These are phyloP conservation scores for Smallanthus sonchifolius DNA, from an alignment of 129 eudicot species.

Conservation along the genomic window DNA sequence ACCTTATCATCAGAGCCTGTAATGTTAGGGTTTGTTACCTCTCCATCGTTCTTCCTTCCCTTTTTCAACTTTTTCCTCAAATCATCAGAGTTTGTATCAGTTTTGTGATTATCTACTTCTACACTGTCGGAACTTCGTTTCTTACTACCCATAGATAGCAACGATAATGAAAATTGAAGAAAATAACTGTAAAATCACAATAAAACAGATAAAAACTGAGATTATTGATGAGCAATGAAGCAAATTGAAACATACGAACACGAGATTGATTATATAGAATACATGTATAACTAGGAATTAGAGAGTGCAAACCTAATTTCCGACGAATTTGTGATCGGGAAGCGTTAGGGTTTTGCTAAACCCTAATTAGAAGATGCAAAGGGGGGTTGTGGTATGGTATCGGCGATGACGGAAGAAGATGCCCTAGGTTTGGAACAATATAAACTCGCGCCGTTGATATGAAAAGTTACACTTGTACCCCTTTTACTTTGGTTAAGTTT, in stretches of 20 bases:
- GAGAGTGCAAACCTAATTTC: constrained; percentile 4
- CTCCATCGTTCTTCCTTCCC: constrained; percentile 41
- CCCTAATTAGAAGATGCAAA: neutral
- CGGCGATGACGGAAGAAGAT: constrained; percentile 5
- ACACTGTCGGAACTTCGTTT: constrained; percentile 35
- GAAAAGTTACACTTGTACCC: neutral
- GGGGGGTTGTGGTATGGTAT: neutral
- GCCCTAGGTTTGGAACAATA: constrained; percentile 28
- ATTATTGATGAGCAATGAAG: neutral
- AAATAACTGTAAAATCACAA: constrained; percentile 8
- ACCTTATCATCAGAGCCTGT: constrained; percentile 15
- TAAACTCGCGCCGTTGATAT: constrained; percentile 21
- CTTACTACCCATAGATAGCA: constrained; percentile 38
- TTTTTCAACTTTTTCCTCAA: constrained; percentile 42
- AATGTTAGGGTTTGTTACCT: constrained; percentile 9
- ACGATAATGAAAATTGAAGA: neutral
- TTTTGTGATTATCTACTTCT: constrained; percentile 21
- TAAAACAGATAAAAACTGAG: neutral
- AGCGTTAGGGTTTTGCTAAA: constrained; percentile 24
- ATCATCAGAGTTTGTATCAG: constrained; percentile 5
- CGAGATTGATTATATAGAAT: constrained; percentile 1
- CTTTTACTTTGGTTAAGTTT: constrained; percentile 13
- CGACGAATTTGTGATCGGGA: neutral
- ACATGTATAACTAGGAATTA: neutral
- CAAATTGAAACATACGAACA: neutral